phyloP scores from a whole-genome alignment of 2,329 filamentous ascomycete species.

The Ascochyta rabiei region DNA sequence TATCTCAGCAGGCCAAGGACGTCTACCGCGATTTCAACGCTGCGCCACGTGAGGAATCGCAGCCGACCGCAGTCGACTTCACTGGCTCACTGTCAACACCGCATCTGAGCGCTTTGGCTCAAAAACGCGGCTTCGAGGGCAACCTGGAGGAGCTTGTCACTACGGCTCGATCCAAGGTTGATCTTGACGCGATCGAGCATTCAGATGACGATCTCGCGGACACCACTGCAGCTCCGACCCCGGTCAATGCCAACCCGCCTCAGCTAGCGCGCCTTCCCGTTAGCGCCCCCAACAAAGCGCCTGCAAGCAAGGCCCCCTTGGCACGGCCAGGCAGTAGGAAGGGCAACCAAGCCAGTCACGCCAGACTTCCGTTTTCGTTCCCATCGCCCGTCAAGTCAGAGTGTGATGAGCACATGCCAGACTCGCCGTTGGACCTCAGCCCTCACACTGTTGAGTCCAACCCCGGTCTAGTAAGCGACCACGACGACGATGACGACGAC shows the following conservation, averaged over 20 bases:
- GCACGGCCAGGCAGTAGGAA: conserved; percentile 45
- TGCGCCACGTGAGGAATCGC: conserved; percentile 23
- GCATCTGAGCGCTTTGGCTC: conserved; percentile 48
- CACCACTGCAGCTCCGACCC: conserved; percentile 37
- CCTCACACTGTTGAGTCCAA: conserved; percentile 57
- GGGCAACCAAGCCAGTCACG: conserved; percentile 32
- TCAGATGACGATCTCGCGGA: conserved; percentile 46
- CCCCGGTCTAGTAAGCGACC: conserved; percentile 57
- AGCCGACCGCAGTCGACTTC: conserved; percentile 32
- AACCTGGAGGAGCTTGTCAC: conserved; percentile 47
- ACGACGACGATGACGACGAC: conserved; percentile 56
- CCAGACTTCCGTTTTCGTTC: conserved; percentile 41
- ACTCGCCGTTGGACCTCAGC: conserved; percentile 50
- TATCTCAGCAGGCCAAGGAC: conserved; percentile 35
- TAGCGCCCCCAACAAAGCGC: conserved; percentile 28
- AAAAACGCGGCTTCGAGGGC: conserved; percentile 52
- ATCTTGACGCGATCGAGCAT: conserved; percentile 42
- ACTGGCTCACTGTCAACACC: conserved; percentile 50
- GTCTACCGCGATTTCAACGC: conserved; percentile 40
- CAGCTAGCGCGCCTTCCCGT: conserved; percentile 44
- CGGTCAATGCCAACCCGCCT: conserved; percentile 31
- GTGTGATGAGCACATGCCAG: conserved; percentile 37
- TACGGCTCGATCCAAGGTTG: conserved; percentile 44
- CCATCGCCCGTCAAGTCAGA: conserved; percentile 36
- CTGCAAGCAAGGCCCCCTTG: conserved; percentile 37